Conservation (phyloP, 257 asterid genomes). For the Rehmannia glutinosa region DNA sequence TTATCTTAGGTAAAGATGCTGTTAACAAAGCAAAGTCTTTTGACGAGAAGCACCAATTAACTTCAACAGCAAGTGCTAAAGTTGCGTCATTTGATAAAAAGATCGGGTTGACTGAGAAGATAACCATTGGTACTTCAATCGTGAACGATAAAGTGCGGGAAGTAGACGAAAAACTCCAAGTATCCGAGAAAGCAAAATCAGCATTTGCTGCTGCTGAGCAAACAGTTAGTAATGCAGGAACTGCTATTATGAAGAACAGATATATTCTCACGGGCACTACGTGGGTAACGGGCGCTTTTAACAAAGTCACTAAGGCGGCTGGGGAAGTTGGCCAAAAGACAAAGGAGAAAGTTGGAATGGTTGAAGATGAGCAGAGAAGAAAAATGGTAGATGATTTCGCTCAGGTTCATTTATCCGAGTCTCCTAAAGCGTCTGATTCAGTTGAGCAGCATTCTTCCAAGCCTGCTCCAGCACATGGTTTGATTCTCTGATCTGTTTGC, state of each 20-base stretch:
- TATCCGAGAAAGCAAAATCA: conserved; percentile 81
- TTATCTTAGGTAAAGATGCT: conserved; percentile 80
- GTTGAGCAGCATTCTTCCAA: conserved; percentile 56
- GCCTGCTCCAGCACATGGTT: conserved; percentile 58
- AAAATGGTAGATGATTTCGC: conserved; percentile 85
- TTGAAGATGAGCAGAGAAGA: conserved; percentile 77
- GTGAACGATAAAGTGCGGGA: conserved; percentile 80
- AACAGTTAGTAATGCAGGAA: conserved; percentile 72
- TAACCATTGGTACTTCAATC: conserved; percentile 64
- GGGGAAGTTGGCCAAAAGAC: conserved; percentile 87
- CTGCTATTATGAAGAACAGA: conserved; percentile 85
- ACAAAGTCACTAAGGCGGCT: conserved; percentile 74
- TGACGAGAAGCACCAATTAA: conserved; percentile 80
- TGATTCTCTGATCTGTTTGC: conserved; percentile 50
- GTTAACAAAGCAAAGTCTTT: conserved; percentile 69
- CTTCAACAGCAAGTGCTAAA: conserved; percentile 80
- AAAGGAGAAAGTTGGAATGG: conserved; percentile 73
- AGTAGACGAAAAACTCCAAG: conserved; percentile 85
- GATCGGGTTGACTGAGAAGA: conserved; percentile 77
- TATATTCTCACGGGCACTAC: conserved; percentile 76
- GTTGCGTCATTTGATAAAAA: conserved; percentile 67
- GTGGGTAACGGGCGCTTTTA: conserved; percentile 88
- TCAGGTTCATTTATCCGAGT: conserved; percentile 73
- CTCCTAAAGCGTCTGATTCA: conserved; percentile 58
- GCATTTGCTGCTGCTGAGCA: conserved; percentile 87